Percentiles rank a stretch among this genome's conserved stretches.
Evolutionary conservation across 257 asterid species (phyloP).

Genomic region (Linderniella brevidens): DNA sequence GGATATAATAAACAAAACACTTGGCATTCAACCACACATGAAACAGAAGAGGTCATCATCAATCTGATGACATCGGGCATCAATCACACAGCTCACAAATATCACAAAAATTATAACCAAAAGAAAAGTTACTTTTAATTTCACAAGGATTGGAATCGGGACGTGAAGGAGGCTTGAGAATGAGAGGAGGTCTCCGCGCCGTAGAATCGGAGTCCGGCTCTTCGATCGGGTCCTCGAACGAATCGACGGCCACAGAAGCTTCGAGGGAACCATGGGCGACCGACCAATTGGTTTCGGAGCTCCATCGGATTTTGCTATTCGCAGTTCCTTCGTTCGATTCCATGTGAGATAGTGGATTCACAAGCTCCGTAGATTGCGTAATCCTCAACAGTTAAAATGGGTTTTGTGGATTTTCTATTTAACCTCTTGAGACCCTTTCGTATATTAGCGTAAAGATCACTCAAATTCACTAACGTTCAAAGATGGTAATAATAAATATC

Average conservation of each 20-base stretch:
- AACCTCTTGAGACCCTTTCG: too few relatives aligned
- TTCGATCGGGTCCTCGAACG: conserved; percentile 27
- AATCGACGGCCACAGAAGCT: conserved; percentile 37
- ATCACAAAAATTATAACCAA: neutral
- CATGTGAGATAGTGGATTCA: neutral
- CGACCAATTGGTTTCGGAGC: conserved; percentile 43
- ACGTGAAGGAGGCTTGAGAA: conserved; percentile 24
- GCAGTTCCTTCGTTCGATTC: conserved; percentile 7
- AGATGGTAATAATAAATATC: too few relatives aligned
- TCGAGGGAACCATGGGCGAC: conserved; percentile 43
- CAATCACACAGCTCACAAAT: too few relatives aligned
- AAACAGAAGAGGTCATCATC: neutral
- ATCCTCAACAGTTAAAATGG: too few relatives aligned
- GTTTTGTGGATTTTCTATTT: too few relatives aligned
- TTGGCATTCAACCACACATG: neutral
- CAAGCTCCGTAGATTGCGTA: too few relatives aligned
- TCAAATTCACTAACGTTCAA: too few relatives aligned
- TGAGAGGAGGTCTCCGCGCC: conserved; percentile 22
- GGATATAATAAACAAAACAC: neutral
- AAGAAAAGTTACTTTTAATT: conserved; percentile 33
- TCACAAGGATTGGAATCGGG: conserved; percentile 60
- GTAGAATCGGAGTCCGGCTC: conserved; percentile 17
- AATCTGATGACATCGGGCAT: too few relatives aligned
- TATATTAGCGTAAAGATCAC: too few relatives aligned
- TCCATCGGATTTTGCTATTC: conserved; percentile 20